phyloP scores from a whole-genome alignment of 2,329 filamentous ascomycete genomes.

The Dothideomycetidae sp. region DNA sequence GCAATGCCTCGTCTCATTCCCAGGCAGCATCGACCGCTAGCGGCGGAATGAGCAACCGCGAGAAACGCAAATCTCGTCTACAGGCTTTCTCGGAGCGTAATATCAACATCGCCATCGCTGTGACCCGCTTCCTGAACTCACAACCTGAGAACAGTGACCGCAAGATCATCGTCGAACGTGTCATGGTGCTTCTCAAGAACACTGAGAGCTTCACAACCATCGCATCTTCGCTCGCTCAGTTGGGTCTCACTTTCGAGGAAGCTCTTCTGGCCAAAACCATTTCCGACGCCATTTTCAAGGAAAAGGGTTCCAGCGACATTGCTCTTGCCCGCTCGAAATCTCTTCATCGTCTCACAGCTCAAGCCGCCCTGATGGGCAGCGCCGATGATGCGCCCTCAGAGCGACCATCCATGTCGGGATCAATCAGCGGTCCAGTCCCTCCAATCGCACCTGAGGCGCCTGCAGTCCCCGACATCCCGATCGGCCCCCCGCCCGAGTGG shows the following conservation, averaged over 20 bases:
- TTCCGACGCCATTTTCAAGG: conserved; percentile 12
- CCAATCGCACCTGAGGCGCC: conserved; percentile 2
- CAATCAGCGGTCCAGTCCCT: conserved; percentile 3
- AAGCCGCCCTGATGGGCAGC: conserved; percentile 10
- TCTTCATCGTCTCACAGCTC: conserved; percentile 10
- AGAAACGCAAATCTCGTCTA: conserved; percentile 6
- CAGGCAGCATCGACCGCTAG: conserved; percentile 1
- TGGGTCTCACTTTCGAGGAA: conserved; percentile 14
- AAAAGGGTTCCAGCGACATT: conserved; percentile 5
- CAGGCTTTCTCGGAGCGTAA: conserved; percentile 11
- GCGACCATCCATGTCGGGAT: conserved; percentile 1
- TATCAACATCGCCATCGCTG: conserved; percentile 14
- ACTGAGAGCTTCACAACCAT: conserved; percentile 15
- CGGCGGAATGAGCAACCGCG: not conserved
- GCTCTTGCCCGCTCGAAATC: conserved; percentile 11
- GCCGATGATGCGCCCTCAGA: conserved; percentile 1
- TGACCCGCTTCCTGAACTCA: conserved; percentile 14
- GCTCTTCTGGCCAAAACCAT: conserved; percentile 15
- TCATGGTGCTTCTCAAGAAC: conserved; percentile 14
- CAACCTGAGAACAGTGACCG: conserved; percentile 13
- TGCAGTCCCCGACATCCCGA: not conserved
- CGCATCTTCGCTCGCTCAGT: conserved; percentile 13
- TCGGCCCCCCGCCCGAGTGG: conserved; percentile 14
- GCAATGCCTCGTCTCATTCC: conserved; percentile 4
- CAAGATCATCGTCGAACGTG: conserved; percentile 14